phyloP scores from a whole-genome alignment of 768 basidiomycete genomes.

The Plicaturopsis crispa region DNA sequence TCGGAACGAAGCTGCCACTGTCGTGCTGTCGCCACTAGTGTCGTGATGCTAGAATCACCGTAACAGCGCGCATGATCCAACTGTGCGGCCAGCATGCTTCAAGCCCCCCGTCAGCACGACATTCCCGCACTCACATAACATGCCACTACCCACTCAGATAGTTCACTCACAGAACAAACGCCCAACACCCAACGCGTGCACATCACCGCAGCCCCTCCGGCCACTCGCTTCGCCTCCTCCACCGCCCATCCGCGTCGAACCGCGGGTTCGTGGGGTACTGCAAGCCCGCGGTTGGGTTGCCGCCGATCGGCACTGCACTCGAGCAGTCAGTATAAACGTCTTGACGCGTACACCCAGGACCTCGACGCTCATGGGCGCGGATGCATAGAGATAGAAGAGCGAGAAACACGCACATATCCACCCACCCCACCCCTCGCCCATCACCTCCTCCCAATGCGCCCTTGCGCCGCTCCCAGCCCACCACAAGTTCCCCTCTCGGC shows the following conservation, averaged over 20 bases:
- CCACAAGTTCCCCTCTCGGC: slow-evolving; percentile 82
- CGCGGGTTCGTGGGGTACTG: slow-evolving; percentile 64
- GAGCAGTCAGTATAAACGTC: too few species aligned
- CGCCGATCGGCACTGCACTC: slow-evolving; percentile 5
- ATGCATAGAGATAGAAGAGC: slow-evolving; percentile 3
- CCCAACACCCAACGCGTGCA: too few species aligned
- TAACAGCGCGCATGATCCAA: too few species aligned
- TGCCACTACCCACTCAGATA: too few species aligned
- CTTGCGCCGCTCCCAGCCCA: slow-evolving; percentile 59
- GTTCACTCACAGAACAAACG: too few species aligned
- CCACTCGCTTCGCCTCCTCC: slow-evolving; percentile 65
- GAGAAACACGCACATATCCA: slow-evolving; percentile 87
- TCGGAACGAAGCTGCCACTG: too few species aligned
- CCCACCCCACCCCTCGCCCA: slow-evolving; percentile 60
- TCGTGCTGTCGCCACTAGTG: too few species aligned
- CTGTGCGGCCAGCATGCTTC: too few species aligned
- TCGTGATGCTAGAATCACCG: too few species aligned
- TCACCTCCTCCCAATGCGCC: slow-evolving; percentile 71
- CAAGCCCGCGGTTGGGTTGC: slow-evolving; percentile 48
- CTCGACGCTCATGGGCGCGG: not conserved
- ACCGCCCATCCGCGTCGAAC: slow-evolving; percentile 62
- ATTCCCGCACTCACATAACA: too few species aligned
- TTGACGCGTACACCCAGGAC: too few species aligned
- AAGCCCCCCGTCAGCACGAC: too few species aligned
- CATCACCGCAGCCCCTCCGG: slow-evolving; percentile 55